A percentile compares a stretch with the other conserved stretches of the same genome.
Evolutionary conservation across 768 basidiomycete genomes (phyloP).

Genomic region (Amanita pallidorosea): DNA sequence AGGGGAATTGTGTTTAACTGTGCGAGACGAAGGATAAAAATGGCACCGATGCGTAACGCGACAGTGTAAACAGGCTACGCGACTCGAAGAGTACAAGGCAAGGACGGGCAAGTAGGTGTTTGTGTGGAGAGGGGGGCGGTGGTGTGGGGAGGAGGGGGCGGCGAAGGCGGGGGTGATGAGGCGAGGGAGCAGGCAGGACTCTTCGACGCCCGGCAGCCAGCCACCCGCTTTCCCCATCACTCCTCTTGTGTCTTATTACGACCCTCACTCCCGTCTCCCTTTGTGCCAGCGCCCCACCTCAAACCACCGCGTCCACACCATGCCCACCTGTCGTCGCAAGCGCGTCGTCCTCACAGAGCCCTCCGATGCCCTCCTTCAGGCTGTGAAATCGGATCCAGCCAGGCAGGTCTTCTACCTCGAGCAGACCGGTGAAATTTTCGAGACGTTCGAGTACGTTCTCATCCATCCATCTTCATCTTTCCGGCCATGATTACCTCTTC

Average conservation of each 20-base stretch:
- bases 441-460: constrained; percentile 80
- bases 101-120: not conserved
- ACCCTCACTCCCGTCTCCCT: constrained; percentile 12
- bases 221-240: constrained; percentile 45
- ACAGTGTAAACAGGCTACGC: not conserved
- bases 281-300: constrained; percentile 7
- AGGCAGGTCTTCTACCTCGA: constrained; percentile 84
- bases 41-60: constrained; percentile 1
- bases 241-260: constrained; percentile 33
- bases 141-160: constrained; percentile 2
- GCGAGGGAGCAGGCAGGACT: constrained; percentile 1
- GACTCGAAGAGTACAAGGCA: not conserved
- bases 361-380: constrained; percentile 56
- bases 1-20: not conserved
- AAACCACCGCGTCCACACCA: constrained; percentile 21
- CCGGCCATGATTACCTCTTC: constrained; percentile 7
- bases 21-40: not conserved
- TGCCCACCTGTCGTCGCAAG: constrained; percentile 87
- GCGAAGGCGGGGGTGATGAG: constrained; percentile 1
- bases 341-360: constrained; percentile 84
- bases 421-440: constrained; percentile 96
- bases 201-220: constrained; percentile 47
- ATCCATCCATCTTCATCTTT: constrained; percentile 11
- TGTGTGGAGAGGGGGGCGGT: constrained; percentile 3
- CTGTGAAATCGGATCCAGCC: constrained; percentile 50